These are phyloP conservation scores for Arachis stenosperma DNA, from an alignment of 306 rosid genomes.

Conservation along the genomic window DNA sequence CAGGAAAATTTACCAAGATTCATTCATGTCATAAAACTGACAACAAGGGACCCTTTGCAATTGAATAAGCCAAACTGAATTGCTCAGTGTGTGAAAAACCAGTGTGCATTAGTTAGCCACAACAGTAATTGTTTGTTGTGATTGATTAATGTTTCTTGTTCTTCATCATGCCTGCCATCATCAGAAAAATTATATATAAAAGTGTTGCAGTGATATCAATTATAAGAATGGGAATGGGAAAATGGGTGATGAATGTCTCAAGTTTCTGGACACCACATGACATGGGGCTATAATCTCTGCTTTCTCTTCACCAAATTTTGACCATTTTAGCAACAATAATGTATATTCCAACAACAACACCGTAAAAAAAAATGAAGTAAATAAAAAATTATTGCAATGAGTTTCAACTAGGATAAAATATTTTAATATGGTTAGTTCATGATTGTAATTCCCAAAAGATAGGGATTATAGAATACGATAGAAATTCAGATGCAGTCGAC, in stretches of 20 bases:
- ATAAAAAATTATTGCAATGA: too few species aligned
- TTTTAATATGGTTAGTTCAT: too few species aligned
- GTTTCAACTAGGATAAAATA: too few species aligned
- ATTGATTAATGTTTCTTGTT: constrained; percentile 19
- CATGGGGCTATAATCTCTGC: constrained; percentile 35
- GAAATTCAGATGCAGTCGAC: too few species aligned
- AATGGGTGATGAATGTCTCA: too few species aligned
- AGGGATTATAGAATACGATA: too few species aligned
- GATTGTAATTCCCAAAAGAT: too few species aligned
- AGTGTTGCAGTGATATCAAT: constrained; percentile 10
- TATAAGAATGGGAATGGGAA: too few species aligned
- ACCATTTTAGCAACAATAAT: too few species aligned
- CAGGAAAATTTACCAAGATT: constrained; percentile 32
- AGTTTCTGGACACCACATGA: constrained; percentile 28
- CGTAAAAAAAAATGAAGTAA: too few species aligned
- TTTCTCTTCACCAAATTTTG: too few species aligned
- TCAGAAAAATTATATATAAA: neutral
- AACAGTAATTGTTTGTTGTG: constrained; percentile 45
- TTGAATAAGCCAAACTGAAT: constrained; percentile 37
- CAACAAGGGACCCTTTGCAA: constrained; percentile 42
- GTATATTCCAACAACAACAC: too few species aligned
- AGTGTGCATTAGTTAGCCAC: constrained; percentile 34
- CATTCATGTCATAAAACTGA: constrained; percentile 36
- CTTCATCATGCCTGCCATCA: constrained; percentile 22
- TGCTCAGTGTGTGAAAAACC: constrained; percentile 19